phyloP scores from a whole-genome alignment of 345 rosid genomes.

The Euclidium syriacum region DNA sequence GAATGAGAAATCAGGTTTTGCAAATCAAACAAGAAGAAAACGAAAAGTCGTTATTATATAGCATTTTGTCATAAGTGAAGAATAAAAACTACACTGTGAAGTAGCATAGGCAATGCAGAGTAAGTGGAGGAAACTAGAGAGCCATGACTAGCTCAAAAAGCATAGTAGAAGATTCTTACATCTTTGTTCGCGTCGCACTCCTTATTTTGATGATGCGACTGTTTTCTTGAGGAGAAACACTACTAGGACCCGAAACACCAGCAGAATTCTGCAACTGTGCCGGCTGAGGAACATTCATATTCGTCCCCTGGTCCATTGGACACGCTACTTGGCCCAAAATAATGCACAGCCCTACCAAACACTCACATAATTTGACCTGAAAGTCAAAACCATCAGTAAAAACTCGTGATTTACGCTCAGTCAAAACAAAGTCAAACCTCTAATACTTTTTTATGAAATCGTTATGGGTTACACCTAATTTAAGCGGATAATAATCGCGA shows the following conservation, averaged over 20 bases:
- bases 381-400: too few relatives aligned
- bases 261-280: constrained; percentile 45
- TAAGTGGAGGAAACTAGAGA: not conserved
- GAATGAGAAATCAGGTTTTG: not conserved
- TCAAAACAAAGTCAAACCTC: too few relatives aligned
- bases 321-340: too few relatives aligned
- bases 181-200: constrained; percentile 32
- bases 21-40: not conserved
- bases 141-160: not conserved
- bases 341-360: too few relatives aligned
- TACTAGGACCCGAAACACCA: constrained; percentile 15
- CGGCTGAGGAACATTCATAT: constrained; percentile 42
- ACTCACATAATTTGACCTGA: too few relatives aligned
- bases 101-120: not conserved
- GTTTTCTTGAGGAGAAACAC: constrained; percentile 22
- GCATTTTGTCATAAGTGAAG: not conserved
- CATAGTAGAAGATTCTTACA: constrained; percentile 33
- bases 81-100: not conserved
- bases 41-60: too few relatives aligned
- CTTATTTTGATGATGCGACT: too few relatives aligned
- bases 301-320: constrained; percentile 32
- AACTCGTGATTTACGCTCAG: too few relatives aligned
- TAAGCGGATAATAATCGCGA: too few relatives aligned
- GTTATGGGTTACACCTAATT: too few relatives aligned
- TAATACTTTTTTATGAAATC: too few relatives aligned